These are phyloP conservation scores for Stellera chamaejasme DNA, from an alignment of 345 rosid species.

Conservation along the genomic window DNA sequence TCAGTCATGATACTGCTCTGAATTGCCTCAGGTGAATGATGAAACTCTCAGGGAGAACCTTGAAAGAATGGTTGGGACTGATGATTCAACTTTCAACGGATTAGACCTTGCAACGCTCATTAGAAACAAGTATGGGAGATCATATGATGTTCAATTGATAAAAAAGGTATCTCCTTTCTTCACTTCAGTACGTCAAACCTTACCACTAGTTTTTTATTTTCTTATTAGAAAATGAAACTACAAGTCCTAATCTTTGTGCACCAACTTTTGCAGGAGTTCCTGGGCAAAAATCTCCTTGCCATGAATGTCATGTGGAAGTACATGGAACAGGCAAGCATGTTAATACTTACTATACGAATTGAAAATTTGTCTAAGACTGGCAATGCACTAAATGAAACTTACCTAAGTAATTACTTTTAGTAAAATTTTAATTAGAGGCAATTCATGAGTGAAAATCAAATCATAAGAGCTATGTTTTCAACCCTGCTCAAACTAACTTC, in stretches of 20 bases:
- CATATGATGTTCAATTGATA: slow-evolving; percentile 89
- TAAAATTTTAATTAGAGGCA: too few relatives aligned
- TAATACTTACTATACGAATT: too few relatives aligned
- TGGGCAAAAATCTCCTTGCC: slow-evolving; percentile 94
- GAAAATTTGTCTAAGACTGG: too few relatives aligned
- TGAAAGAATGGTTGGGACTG: slow-evolving; percentile 80
- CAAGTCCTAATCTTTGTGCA: not conserved
- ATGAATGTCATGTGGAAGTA: slow-evolving; percentile 99
- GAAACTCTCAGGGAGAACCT: slow-evolving; percentile 67
- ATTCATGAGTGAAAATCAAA: too few relatives aligned
- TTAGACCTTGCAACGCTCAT: slow-evolving; percentile 93
- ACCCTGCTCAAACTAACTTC: too few relatives aligned
- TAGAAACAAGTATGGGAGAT: slow-evolving; percentile 85
- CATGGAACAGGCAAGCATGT: slow-evolving; percentile 68
- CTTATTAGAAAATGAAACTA: not conserved
- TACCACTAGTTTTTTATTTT: not conserved
- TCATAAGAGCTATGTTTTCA: too few relatives aligned
- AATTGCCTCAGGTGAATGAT: slow-evolving; percentile 34
- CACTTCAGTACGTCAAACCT: too few relatives aligned
- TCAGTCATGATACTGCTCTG: not conserved
- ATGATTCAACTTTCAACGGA: slow-evolving; percentile 87
- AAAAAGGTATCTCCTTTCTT: slow-evolving; percentile 52
- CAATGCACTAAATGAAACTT: too few relatives aligned
- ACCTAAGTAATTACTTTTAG: too few relatives aligned
- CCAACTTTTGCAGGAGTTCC: slow-evolving; percentile 62